Base-by-base conservation (phyloP, 495 filamentous ascomycete genomes). In the Cetradonia linearis region DNA sequence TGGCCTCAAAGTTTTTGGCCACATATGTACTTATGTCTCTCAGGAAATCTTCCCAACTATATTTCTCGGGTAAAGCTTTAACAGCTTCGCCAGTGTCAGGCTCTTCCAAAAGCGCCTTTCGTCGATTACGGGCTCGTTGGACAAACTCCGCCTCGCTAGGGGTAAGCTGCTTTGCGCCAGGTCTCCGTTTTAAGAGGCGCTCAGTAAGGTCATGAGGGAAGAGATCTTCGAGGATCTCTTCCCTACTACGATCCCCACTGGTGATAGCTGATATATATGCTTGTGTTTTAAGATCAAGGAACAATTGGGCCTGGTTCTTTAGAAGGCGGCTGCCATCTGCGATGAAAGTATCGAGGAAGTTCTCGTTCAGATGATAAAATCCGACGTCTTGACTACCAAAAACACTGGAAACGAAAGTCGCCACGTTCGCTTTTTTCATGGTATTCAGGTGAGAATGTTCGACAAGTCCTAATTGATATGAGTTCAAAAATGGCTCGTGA, bases 201-300 rank as follows among this genome's bases (percentile, higher is more conserved):
- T 83, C 76, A 55, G 88, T 85, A 62, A 93, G 74, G 47, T 85
- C 78, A 6, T 76, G 72, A 0, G 89, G 86, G 66, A 95, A 95
- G 0, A 94, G 70, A 56, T 86, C 79, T 36, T 86, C 84, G 11
- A 95, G 67, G 5, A 89, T 76, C 37, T 86, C 84, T 5, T 85
- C 83, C 50, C 79, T 81, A 3, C 81, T 77, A 23, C 79, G 80
- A 42, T 87, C 81, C 23, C 81, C 79, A 56, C 81, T 84, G 46
- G 79, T 76, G 66, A 89, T 78, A 3, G 87, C 82, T 3, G 86
- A 84, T 55, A 95, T 85, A 62, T 91, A 88, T 11, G 85, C 83
- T 61, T 94, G 88, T 1, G 91, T 95, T 69, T 95, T 96, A 20
- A 96, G 76, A 58, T 89, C 86, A 20, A 96, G 74, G 63, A 87